phyloP scores from a whole-genome alignment of 495 filamentous ascomycete species.

The Lasiosphaeria hispida region DNA sequence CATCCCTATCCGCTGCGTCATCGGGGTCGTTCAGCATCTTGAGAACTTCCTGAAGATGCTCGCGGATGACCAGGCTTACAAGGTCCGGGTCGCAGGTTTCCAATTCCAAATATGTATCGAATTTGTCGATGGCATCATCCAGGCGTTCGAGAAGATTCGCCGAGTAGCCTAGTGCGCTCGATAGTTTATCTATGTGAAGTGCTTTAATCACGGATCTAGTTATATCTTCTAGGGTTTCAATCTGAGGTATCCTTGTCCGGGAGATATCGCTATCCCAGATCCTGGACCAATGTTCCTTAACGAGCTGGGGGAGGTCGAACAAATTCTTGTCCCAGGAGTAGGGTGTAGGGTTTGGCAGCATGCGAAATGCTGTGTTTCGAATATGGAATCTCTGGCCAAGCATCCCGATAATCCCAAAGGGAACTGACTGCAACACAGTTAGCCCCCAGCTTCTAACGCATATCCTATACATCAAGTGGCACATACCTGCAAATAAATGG shows the following conservation, averaged over 20 bases:
- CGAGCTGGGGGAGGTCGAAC: constrained; percentile 34
- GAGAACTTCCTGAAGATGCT: constrained; percentile 39
- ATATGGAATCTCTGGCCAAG: too few relatives aligned
- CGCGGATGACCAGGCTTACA: constrained; percentile 33
- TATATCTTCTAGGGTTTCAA: too few relatives aligned
- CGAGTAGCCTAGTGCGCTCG: constrained; percentile 22
- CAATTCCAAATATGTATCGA: constrained; percentile 28
- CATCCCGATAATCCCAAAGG: constrained; percentile 46
- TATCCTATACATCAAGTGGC: neutral
- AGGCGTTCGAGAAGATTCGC: constrained; percentile 35
- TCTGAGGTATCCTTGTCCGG: too few relatives aligned
- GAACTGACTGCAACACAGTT: constrained; percentile 29
- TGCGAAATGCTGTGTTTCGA: too few relatives aligned
- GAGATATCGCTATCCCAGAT: too few relatives aligned
- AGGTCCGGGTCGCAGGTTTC: constrained; percentile 4
- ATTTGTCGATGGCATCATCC: constrained; percentile 35
- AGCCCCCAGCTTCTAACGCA: constrained; percentile 10
- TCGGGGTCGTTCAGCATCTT: constrained; percentile 30
- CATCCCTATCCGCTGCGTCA: constrained; percentile 11
- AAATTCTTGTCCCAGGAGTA: constrained; percentile 46
- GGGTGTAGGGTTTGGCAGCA: constrained; percentile 50
- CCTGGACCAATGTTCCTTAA: too few relatives aligned
- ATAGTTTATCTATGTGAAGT: constrained; percentile 39
- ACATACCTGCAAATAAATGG: constrained; percentile 51
- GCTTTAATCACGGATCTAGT: constrained; percentile 40